A percentile compares a stretch with the other conserved stretches of the same genome.
These are phyloP conservation scores for Glutinoglossum americanum DNA, from an alignment of 495 filamentous ascomycete genomes.

Conservation along the genomic window DNA sequence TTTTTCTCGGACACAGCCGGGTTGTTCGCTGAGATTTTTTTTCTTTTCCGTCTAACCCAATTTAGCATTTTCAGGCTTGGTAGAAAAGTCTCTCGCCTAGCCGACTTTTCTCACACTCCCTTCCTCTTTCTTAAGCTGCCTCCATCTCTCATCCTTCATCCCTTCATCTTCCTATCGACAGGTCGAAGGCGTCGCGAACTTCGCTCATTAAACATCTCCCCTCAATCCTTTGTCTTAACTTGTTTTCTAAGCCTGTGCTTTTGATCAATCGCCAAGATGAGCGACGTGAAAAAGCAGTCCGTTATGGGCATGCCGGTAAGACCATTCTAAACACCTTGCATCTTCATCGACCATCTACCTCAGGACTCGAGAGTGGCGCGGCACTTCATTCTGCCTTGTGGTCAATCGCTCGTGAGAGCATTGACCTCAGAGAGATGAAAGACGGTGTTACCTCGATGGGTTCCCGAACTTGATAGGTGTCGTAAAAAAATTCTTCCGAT, in stretches of 20 bases:
- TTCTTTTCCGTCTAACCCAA: not conserved
- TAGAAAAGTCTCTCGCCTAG: not conserved
- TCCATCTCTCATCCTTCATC: not conserved
- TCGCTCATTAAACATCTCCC: constrained; percentile 1
- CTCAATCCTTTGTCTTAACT: constrained; percentile 5
- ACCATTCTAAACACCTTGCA: constrained; percentile 4
- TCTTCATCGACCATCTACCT: constrained; percentile 4
- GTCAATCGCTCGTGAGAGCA: not conserved
- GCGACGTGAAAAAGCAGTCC: constrained; percentile 41
- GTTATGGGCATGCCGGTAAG: constrained; percentile 73
- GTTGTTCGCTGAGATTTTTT: not conserved
- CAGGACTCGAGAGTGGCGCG: not conserved
- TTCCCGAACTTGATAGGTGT: constrained; percentile 17
- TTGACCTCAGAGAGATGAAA: not conserved
- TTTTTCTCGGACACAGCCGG: not conserved
- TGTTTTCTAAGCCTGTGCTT: constrained; percentile 2
- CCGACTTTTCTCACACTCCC: not conserved
- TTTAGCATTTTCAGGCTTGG: not conserved
- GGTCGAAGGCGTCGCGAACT: not conserved
- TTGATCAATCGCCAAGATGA: constrained; percentile 25
- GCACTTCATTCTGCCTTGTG: not conserved
- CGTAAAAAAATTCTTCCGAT: constrained; percentile 12
- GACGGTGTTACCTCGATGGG: constrained; percentile 3
- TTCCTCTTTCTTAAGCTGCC: not conserved
- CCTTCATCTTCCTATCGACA: not conserved